Evolutionary conservation across 495 filamentous ascomycete genomes (phyloP).

Genomic region (Saxispiralis lemnorum): DNA sequence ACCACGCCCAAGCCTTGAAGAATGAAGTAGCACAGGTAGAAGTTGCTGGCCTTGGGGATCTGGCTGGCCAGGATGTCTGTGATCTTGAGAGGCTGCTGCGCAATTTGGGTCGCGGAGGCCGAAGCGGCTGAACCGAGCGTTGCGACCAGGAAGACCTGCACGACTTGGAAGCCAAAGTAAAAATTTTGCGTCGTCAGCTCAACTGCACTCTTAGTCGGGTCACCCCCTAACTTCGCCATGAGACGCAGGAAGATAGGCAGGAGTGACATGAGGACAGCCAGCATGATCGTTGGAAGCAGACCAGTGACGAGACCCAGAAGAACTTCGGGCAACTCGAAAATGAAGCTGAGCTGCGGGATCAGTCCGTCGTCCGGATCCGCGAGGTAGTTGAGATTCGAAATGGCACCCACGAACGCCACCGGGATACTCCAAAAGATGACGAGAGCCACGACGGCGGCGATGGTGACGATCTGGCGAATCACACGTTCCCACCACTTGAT

Average conservation of each 20-base stretch:
- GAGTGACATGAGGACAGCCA: slow-evolving; percentile 77
- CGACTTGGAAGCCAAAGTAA: slow-evolving; percentile 88
- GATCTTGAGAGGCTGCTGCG: slow-evolving; percentile 39
- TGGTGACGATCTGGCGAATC: slow-evolving; percentile 49
- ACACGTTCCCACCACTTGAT: slow-evolving; percentile 81
- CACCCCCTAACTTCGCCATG: slow-evolving; percentile 64
- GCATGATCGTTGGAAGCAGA: slow-evolving; percentile 59
- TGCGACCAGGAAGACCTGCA: slow-evolving; percentile 84
- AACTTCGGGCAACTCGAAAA: slow-evolving; percentile 44
- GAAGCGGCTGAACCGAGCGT: slow-evolving; percentile 65
- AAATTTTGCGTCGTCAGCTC: slow-evolving; percentile 80
- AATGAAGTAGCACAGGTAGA: slow-evolving; percentile 91
- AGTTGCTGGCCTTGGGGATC: slow-evolving; percentile 70
- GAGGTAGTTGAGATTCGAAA: slow-evolving; percentile 70
- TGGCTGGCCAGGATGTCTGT: slow-evolving; percentile 52
- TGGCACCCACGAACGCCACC: slow-evolving; percentile 63
- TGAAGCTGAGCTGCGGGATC: slow-evolving; percentile 52
- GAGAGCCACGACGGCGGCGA: slow-evolving; percentile 53
- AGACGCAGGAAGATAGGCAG: slow-evolving; percentile 69
- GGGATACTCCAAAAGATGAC: slow-evolving; percentile 96
- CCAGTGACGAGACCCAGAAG: slow-evolving; percentile 74
- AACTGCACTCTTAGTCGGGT: slow-evolving; percentile 55
- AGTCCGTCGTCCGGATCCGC: slow-evolving; percentile 31
- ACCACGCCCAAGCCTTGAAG: slow-evolving; percentile 80
- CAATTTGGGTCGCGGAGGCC: slow-evolving; percentile 46